Percentiles rank a stretch among this genome's conserved stretches.
These are phyloP conservation scores for Plectosphaerella sp. DNA, from an alignment of 2,329 filamentous ascomycete species.

Conservation along the genomic window DNA sequence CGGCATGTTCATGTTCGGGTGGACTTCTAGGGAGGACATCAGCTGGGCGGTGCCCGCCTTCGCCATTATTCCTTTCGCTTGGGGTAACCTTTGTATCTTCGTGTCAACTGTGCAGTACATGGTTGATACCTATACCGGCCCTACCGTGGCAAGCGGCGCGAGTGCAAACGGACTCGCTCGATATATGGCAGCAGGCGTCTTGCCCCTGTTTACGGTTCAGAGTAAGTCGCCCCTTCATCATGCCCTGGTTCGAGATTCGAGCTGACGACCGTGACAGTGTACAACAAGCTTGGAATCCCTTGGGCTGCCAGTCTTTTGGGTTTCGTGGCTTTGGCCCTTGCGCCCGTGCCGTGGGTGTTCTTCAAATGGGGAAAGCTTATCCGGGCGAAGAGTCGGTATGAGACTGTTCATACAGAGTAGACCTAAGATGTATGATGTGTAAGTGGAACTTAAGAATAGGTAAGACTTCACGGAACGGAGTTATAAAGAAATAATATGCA, in stretches of 20 bases:
- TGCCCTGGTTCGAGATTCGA: not conserved
- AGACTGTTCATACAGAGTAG: slow-evolving; percentile 17
- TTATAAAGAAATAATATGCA: too few relatives aligned
- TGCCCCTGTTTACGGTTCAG: slow-evolving; percentile 58
- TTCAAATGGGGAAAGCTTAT: slow-evolving; percentile 42
- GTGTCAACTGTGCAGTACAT: slow-evolving; percentile 48
- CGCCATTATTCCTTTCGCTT: slow-evolving; percentile 52
- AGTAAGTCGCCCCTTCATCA: slow-evolving; percentile 28
- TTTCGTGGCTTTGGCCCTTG: slow-evolving; percentile 40
- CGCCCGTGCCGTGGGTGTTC: slow-evolving; percentile 49
- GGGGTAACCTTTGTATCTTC: slow-evolving; percentile 57
- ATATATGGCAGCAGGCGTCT: slow-evolving; percentile 50
- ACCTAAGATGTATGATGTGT: too few relatives aligned
- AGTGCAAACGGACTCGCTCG: slow-evolving; percentile 56
- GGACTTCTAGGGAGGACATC: slow-evolving; percentile 41
- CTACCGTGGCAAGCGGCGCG: slow-evolving; percentile 52
- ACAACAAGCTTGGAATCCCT: slow-evolving; percentile 32
- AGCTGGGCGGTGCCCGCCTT: slow-evolving; percentile 47
- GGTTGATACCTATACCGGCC: slow-evolving; percentile 50
- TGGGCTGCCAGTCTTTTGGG: slow-evolving; percentile 44
- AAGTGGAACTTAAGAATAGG: too few relatives aligned
- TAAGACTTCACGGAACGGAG: too few relatives aligned
- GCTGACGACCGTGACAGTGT: slow-evolving; percentile 27
- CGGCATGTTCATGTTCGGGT: slow-evolving; percentile 59
- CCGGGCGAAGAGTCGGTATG: slow-evolving; percentile 33